Percentiles rank a stretch among this genome's conserved stretches.
phyloP scores from a whole-genome alignment of 2,329 filamentous ascomycete genomes.

The Trichoderma sp. region DNA sequence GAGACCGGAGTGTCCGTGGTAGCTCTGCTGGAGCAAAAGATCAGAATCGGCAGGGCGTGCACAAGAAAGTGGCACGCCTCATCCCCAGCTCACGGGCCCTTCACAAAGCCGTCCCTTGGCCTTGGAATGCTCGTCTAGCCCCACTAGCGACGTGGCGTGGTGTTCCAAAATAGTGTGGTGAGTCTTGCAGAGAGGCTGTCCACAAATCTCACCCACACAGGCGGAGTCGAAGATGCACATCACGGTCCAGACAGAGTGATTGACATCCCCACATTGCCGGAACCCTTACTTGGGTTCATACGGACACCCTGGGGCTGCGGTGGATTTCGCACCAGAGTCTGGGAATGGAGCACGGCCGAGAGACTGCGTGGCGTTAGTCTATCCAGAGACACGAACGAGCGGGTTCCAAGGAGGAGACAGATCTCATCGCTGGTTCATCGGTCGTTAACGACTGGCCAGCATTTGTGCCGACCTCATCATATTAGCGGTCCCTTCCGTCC shows the following conservation, averaged over 20 bases:
- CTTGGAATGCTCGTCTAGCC: slow-evolving; percentile 13
- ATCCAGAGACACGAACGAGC: slow-evolving; percentile 19
- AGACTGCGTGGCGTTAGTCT: slow-evolving; percentile 5
- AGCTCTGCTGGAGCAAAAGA: slow-evolving; percentile 10
- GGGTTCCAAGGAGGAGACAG: slow-evolving; percentile 8
- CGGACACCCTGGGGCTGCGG: neutral
- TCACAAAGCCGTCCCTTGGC: slow-evolving; percentile 14
- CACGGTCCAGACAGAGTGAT: slow-evolving; percentile 22
- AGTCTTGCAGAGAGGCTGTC: slow-evolving; percentile 10
- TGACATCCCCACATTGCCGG: slow-evolving; percentile 16
- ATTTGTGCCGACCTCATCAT: slow-evolving; percentile 13
- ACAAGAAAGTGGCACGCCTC: neutral
- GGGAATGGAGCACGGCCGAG: slow-evolving; percentile 1
- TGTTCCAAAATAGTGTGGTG: slow-evolving; percentile 15
- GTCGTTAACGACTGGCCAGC: slow-evolving; percentile 18
- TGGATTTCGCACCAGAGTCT: neutral
- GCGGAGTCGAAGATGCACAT: slow-evolving; percentile 21
- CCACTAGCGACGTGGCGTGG: slow-evolving; percentile 14
- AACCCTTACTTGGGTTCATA: slow-evolving; percentile 4
- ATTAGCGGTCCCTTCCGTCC: slow-evolving; percentile 21
- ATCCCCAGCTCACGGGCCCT: neutral
- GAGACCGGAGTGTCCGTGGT: slow-evolving; percentile 13
- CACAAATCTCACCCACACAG: slow-evolving; percentile 21
- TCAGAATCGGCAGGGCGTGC: neutral
- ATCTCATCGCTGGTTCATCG: slow-evolving; percentile 19